These are phyloP conservation scores for Chenopodium quinoa DNA, from an alignment of 148 eudicot species.

Conservation along the genomic window DNA sequence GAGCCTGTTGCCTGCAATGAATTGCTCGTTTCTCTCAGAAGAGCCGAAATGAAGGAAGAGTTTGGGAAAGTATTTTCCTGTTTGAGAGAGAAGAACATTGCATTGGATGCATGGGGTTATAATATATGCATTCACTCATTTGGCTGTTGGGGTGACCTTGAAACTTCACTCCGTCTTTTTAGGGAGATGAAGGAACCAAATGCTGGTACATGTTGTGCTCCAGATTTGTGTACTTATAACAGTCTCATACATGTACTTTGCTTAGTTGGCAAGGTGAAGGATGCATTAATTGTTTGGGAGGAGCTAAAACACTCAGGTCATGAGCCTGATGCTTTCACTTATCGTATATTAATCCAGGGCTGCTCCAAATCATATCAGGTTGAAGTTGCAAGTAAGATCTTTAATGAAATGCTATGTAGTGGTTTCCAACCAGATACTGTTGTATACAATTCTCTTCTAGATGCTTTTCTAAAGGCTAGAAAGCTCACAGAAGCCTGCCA, in stretches of 20 bases:
- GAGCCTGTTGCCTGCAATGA: conserved; percentile 70
- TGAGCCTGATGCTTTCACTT: conserved; percentile 74
- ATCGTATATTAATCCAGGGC: conserved; percentile 74
- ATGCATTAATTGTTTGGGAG: conserved; percentile 73
- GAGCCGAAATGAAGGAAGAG: conserved; percentile 55
- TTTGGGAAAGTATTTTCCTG: conserved; percentile 45
- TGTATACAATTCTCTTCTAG: conserved; percentile 69
- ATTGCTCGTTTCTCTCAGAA: conserved; percentile 75
- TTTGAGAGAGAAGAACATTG: conserved; percentile 46
- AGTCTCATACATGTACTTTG: conserved; percentile 77
- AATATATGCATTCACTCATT: conserved; percentile 80
- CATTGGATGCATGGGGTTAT: conserved; percentile 63
- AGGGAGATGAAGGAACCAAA: conserved; percentile 65
- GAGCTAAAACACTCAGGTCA: conserved; percentile 75
- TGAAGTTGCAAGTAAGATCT: conserved; percentile 56
- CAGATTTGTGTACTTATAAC: conserved; percentile 85
- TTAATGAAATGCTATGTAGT: conserved; percentile 69
- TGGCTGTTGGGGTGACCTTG: conserved; percentile 81
- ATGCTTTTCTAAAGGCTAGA: conserved; percentile 72
- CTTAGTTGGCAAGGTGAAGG: conserved; percentile 60
- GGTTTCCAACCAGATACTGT: conserved; percentile 63
- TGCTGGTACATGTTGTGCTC: conserved; percentile 29
- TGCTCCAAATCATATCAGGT: conserved; percentile 61
- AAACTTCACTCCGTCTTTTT: conserved; percentile 52
- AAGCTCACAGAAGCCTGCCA: conserved; percentile 69